Percentiles rank a stretch among this genome's conserved stretches.
Conservation (phyloP, 1,139 yeast species). For the Nakaseomyces uthaithaninus region DNA sequence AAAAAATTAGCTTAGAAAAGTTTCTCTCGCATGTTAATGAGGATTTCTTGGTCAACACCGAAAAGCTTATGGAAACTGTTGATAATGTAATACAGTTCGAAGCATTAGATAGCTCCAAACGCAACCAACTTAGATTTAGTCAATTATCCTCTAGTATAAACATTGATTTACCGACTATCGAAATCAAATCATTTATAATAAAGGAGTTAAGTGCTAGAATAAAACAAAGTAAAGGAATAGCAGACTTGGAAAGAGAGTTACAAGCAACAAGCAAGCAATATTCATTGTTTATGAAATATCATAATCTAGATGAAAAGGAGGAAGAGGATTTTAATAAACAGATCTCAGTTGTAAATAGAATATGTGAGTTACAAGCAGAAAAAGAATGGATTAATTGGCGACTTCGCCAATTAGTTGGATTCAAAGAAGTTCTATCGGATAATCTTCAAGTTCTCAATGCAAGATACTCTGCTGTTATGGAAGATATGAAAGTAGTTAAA, state of each 20-base stretch:
- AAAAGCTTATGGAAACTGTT: not conserved
- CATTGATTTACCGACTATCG: constrained; percentile 36
- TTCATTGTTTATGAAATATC: not conserved
- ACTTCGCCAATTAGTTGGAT: constrained; percentile 26
- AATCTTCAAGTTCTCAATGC: constrained; percentile 44
- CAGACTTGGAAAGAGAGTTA: not conserved
- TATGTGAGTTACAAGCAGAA: constrained; percentile 25
- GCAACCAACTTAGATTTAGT: not conserved
- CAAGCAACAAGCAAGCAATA: not conserved
- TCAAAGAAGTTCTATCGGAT: constrained; percentile 33
- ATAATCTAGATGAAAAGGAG: constrained; percentile 8
- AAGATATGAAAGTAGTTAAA: constrained; percentile 34
- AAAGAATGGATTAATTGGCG: constrained; percentile 32
- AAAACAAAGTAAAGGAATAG: constrained; percentile 37
- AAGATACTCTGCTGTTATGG: constrained; percentile 34
- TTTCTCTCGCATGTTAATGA: not conserved
- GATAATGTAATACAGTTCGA: not conserved
- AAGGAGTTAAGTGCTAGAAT: constrained; percentile 46
- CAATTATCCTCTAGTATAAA: constrained; percentile 13
- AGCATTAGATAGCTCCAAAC: not conserved
- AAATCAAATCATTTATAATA: constrained; percentile 46
- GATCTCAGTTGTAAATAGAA: not conserved
- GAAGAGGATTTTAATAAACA: constrained; percentile 7
- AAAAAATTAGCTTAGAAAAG: not conserved
- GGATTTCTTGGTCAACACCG: not conserved